These are phyloP conservation scores for cucumber (Cucumis sativus) DNA, from an alignment of 306 rosid species.

Conservation along the genomic window Cucumber_9930_V3 NC_026660.2:5878501-5879000, in stretches of 20 bases:
- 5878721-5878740: conserved; percentile 85
- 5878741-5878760: conserved; percentile 77
- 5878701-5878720: conserved; percentile 58
- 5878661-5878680: conserved; percentile 85
- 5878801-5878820: conserved; percentile 71
- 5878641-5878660: conserved; percentile 66
- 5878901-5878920: conserved; percentile 17
- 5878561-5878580: conserved; percentile 71
- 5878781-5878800: conserved; percentile 66
- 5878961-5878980: conserved; percentile 75
- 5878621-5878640: conserved; percentile 48
- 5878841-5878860: conserved; percentile 45
- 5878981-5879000: background rate
- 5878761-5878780: conserved; percentile 58
- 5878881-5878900: conserved; percentile 22
- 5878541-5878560: conserved; percentile 56
- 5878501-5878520: conserved; percentile 67
- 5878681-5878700: conserved; percentile 72
- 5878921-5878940: conserved; percentile 32
- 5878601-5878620: conserved; percentile 58
- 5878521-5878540: conserved; percentile 49
- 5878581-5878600: conserved; percentile 60
- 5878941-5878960: conserved; percentile 45
- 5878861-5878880: conserved; percentile 46
- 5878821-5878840: conserved; percentile 58